These are phyloP conservation scores for Hypomyces perniciosus DNA, from an alignment of 2,329 filamentous ascomycete species.

Conservation along the genomic window DNA sequence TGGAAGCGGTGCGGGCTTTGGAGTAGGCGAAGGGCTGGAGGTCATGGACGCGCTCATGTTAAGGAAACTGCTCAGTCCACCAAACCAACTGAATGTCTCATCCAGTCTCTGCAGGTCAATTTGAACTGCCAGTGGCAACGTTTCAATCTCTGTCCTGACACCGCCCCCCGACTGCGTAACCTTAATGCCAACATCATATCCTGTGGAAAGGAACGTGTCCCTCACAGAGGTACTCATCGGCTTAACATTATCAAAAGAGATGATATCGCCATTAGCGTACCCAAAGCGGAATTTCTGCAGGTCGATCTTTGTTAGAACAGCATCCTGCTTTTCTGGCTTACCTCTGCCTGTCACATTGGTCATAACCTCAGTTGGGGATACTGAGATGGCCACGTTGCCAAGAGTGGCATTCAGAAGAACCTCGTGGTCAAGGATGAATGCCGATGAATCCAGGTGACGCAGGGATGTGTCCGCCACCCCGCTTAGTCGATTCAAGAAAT, in stretches of 20 bases:
- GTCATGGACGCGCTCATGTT: slow-evolving; percentile 82
- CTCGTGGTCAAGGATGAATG: slow-evolving; percentile 39
- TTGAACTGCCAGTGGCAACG: slow-evolving; percentile 68
- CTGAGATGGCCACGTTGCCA: slow-evolving; percentile 34
- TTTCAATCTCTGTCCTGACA: slow-evolving; percentile 59
- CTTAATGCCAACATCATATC: slow-evolving; percentile 52
- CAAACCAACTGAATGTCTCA: slow-evolving; percentile 82
- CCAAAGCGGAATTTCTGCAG: slow-evolving; percentile 57
- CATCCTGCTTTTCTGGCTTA: slow-evolving; percentile 22
- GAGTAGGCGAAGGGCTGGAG: slow-evolving; percentile 56
- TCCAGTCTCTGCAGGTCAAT: slow-evolving; percentile 77
- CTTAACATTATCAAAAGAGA: slow-evolving; percentile 54
- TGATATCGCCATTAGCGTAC: slow-evolving; percentile 55
- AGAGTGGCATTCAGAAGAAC: slow-evolving; percentile 48
- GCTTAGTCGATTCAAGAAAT: slow-evolving; percentile 49
- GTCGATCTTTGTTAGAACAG: slow-evolving; percentile 33
- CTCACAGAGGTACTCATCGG: slow-evolving; percentile 55
- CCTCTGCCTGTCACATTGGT: slow-evolving; percentile 10
- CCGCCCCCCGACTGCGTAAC: slow-evolving; percentile 39
- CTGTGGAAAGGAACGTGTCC: slow-evolving; percentile 51
- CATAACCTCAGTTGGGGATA: slow-evolving; percentile 18
- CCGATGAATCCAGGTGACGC: slow-evolving; percentile 35
- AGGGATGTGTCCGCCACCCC: slow-evolving; percentile 47
- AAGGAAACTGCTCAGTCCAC: slow-evolving; percentile 83
- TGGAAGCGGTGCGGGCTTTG: slow-evolving; percentile 32